phyloP scores from a whole-genome alignment of 371 early-diverging fungal genomes.

The Circinella umbellata region DNA sequence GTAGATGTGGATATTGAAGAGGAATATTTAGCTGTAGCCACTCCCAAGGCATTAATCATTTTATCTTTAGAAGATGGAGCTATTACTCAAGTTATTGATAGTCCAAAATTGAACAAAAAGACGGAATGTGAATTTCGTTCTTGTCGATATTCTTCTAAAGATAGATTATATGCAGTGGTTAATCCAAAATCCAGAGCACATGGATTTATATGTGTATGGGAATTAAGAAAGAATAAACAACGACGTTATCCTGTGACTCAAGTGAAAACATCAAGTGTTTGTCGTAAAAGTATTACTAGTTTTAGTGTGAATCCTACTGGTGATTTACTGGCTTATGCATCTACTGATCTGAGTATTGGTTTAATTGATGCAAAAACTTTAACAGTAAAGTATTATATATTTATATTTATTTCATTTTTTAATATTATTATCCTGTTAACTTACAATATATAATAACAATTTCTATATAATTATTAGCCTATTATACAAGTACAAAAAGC shows the following conservation, averaged over 20 bases:
- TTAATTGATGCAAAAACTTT: constrained; percentile 62
- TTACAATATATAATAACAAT: too few species aligned
- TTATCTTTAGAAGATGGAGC: constrained; percentile 53
- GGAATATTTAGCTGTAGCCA: constrained; percentile 36
- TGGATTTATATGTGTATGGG: constrained; percentile 46
- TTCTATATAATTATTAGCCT: constrained; percentile 16
- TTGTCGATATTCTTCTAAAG: constrained; percentile 40
- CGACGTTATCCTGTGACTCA: constrained; percentile 29
- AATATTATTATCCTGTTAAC: too few species aligned
- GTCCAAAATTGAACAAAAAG: constrained; percentile 57
- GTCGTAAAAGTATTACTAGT: constrained; percentile 40
- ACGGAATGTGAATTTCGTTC: constrained; percentile 52
- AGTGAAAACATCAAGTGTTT: constrained; percentile 35
- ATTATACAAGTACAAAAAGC: constrained; percentile 48
- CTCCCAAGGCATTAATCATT: constrained; percentile 52
- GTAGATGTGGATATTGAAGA: constrained; percentile 53
- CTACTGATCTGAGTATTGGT: constrained; percentile 58
- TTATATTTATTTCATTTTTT: not conserved
- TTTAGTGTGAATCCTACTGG: constrained; percentile 52
- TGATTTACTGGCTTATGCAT: constrained; percentile 63
- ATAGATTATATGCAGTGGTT: constrained; percentile 43
- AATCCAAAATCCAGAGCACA: constrained; percentile 33
- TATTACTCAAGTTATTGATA: constrained; percentile 63
- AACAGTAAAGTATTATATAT: constrained; percentile 33
- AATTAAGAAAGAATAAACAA: constrained; percentile 13